Evolutionary conservation across 2,329 filamentous ascomycete genomes (phyloP).

Genomic region (Hawksworthiomyces lignivorus): DNA sequence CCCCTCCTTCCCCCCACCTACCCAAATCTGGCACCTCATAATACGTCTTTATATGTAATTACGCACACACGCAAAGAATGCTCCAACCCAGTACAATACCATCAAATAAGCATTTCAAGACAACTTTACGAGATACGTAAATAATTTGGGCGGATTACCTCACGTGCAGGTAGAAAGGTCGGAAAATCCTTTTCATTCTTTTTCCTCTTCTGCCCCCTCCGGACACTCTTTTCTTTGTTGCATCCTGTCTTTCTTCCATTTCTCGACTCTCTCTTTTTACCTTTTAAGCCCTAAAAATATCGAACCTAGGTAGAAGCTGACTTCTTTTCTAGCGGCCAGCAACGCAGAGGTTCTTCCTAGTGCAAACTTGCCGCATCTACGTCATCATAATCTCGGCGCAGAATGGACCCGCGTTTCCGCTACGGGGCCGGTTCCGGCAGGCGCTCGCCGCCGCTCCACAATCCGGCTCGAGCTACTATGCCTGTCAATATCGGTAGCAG

Average conservation of each 20-base stretch:
- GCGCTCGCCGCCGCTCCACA: slow-evolving; percentile 34
- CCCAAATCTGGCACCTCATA: slow-evolving; percentile 7
- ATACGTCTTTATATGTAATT: neutral
- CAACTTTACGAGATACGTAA: no score
- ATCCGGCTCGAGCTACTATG: slow-evolving; percentile 43
- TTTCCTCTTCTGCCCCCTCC: no score
- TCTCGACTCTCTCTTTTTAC: neutral
- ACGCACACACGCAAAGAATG: no score
- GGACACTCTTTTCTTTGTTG: neutral
- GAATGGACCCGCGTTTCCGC: slow-evolving; percentile 15
- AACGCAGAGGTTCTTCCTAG: no score
- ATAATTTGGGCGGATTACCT: no score
- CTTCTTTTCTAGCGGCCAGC: no score
- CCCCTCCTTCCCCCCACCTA: slow-evolving; percentile 16
- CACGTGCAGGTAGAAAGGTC: slow-evolving; percentile 2
- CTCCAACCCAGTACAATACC: no score
- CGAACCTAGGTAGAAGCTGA: no score
- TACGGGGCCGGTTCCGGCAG: slow-evolving; percentile 22
- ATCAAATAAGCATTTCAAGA: no score
- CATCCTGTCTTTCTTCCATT: neutral
- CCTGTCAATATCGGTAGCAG: slow-evolving; percentile 42
- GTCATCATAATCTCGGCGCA: slow-evolving; percentile 6
- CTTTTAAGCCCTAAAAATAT: neutral
- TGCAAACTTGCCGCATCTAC: no score
- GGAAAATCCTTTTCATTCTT: slow-evolving; percentile 6